Conservation (phyloP, 148 eudicot genomes). For the Polygonum maritimum region DNA sequence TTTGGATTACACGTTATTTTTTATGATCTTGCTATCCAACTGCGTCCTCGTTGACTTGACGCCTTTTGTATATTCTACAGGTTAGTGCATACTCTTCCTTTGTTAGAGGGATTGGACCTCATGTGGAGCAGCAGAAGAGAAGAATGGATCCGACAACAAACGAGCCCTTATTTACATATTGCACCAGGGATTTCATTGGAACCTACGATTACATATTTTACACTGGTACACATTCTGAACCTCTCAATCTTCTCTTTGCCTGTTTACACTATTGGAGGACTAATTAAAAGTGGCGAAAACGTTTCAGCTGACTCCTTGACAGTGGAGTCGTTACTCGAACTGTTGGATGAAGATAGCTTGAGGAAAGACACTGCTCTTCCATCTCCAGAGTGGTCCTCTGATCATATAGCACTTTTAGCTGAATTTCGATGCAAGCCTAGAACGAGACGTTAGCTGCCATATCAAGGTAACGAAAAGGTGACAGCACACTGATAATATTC, state of each 20-base stretch:
- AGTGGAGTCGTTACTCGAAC: conserved; percentile 91
- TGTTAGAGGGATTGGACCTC: conserved; percentile 69
- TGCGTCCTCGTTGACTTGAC: not conserved
- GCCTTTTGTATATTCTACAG: conserved; percentile 24
- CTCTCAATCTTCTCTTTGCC: not conserved
- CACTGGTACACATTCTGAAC: conserved; percentile 47
- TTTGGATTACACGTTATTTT: too few species aligned
- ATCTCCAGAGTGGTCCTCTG: conserved; percentile 99
- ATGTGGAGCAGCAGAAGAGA: conserved; percentile 72
- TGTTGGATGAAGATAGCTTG: conserved; percentile 89
- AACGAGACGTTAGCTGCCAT: conserved; percentile 49
- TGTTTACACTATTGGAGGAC: not conserved
- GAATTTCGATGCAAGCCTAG: conserved; percentile 94
- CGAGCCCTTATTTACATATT: conserved; percentile 87
- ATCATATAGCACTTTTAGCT: conserved; percentile 93
- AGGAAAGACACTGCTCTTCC: conserved; percentile 98
- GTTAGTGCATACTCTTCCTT: conserved; percentile 97
- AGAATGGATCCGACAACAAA: conserved; percentile 79
- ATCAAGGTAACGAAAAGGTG: conserved; percentile 3
- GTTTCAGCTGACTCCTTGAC: conserved; percentile 90
- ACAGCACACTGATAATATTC: not conserved
- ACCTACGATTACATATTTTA: conserved; percentile 97
- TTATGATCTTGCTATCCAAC: too few species aligned
- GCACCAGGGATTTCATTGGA: conserved; percentile 91
- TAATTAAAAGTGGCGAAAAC: not conserved